Conservation (phyloP, 2,329 filamentous ascomycete genomes). For the Colletotrichum kahawae region DNA sequence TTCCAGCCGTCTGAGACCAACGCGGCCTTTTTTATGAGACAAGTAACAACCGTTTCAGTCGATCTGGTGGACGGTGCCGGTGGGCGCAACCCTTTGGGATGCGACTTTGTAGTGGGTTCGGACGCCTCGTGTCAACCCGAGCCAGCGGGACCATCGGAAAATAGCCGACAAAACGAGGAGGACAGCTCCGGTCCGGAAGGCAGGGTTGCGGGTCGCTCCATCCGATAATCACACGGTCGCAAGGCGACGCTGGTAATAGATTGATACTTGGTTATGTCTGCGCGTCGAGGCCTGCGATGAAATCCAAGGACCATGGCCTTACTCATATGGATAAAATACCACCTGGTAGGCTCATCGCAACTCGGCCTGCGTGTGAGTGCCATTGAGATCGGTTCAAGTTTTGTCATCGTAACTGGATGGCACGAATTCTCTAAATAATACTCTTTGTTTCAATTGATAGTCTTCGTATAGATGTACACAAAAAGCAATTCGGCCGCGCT, state of each 20-base stretch:
- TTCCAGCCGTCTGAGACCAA: not conserved
- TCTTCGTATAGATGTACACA: fast-evolving
- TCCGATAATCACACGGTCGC: not conserved
- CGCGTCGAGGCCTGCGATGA: not conserved
- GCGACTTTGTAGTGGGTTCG: not conserved
- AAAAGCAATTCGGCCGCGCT: fast-evolving
- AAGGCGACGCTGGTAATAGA: not conserved
- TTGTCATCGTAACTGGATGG: fast-evolving
- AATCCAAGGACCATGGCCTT: fast-evolving
- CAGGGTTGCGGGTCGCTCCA: not conserved
- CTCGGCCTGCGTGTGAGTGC: not conserved
- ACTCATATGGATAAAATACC: not conserved
- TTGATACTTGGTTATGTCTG: not conserved
- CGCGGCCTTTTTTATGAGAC: not conserved
- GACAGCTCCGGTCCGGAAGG: not conserved
- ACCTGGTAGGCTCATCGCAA: not conserved
- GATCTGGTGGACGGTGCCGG: not conserved
- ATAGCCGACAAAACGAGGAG: not conserved
- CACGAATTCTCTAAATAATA: fast-evolving
- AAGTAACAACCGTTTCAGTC: not conserved
- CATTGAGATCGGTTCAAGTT: fast-evolving
- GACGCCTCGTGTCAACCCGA: not conserved
- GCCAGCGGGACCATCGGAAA: not conserved
- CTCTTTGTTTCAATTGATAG: not conserved
- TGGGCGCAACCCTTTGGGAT: not conserved